phyloP scores from a whole-genome alignment of 1,284 basidiomycete genomes.

The Rhodotorula sp. region DNA sequence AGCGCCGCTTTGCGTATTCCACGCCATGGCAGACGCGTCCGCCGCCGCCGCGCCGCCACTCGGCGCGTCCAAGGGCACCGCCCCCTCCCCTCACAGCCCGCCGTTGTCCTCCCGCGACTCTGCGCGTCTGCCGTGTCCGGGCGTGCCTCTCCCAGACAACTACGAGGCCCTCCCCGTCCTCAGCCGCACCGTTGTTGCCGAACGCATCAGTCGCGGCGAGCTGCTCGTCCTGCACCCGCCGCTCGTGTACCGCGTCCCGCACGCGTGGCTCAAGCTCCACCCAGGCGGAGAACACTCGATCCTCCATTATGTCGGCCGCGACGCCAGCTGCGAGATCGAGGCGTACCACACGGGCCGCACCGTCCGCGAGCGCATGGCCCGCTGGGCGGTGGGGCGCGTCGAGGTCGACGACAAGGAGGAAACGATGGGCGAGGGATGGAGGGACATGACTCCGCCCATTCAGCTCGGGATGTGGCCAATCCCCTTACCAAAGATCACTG shows the following conservation, averaged over 20 bases:
- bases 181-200: constrained; percentile 64
- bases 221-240: constrained; percentile 76
- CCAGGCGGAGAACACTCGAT: constrained; percentile 89
- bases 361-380: constrained; percentile 62
- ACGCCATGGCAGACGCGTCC: neutral
- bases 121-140: constrained; percentile 21
- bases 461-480: constrained; percentile 64
- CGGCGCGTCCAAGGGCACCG: neutral
- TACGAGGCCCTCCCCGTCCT: constrained; percentile 49
- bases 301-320: constrained; percentile 92
- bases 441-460: constrained; percentile 83
- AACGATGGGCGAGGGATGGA: constrained; percentile 60
- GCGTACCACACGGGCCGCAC: constrained; percentile 82
- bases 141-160: constrained; percentile 22
- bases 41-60: neutral
- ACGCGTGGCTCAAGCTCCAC: constrained; percentile 78
- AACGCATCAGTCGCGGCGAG: constrained; percentile 73
- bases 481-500: constrained; percentile 57
- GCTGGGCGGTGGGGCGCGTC: constrained; percentile 75
- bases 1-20: neutral
- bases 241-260: constrained; percentile 77
- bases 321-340: constrained; percentile 91
- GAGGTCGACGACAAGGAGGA: constrained; percentile 52
- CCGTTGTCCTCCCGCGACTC: constrained; percentile 18
- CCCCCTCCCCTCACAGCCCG: neutral